Base-by-base conservation (phyloP, 2,329 filamentous ascomycete species). In the Pseudopyrenochaeta lycopersici region DNA sequence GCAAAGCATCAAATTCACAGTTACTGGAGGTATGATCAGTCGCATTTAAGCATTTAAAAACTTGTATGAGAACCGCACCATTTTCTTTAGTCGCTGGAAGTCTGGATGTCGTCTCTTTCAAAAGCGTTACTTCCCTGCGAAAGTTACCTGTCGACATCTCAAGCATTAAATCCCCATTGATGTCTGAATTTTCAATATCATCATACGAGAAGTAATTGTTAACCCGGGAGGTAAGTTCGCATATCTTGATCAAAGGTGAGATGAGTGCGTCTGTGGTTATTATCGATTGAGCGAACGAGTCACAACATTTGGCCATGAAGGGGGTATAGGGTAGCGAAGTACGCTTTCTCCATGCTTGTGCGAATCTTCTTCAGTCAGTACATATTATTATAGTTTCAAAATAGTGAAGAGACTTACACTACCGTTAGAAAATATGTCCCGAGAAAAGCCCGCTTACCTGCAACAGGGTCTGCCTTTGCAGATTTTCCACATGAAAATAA, bases 191-290 rank as follows among this genome's bases (percentile, higher is more conserved):
- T 1, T 64, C 60, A 7, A 66, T 56, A 36, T 68, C 62, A 18
- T 67, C 60, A 32, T 67, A 68, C 1, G 60, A 68, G 41, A 65
- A 68, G 29, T 60, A 54, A 35, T 67, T 49, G 29, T 59, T 63
- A 23, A 64, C 40, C 7, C 63, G 62, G 27, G 53, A 61, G 7
- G 56, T 45, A 6, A 67, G 35, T 12, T 63, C 63, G 38, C 60
- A 56, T 15, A 60, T 10, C 15, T 57, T 57, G 14, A 67, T 52
- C 17, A 68, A 29, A 1, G 65, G 63, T 4, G 42, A 17, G n/a
- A 70, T 63, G 7, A 68, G 36, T 3, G 42, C 49, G 45, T 70
- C 65, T 4, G 62, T 58, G 14, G 59, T 27, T 31, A 56, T 36
- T n/a, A 33, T 38, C 5, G 49, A 50, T 4, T 46, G 50, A 5